Conservation (phyloP, 768 basidiomycete species). For the Boletus tomentosulus region DNA sequence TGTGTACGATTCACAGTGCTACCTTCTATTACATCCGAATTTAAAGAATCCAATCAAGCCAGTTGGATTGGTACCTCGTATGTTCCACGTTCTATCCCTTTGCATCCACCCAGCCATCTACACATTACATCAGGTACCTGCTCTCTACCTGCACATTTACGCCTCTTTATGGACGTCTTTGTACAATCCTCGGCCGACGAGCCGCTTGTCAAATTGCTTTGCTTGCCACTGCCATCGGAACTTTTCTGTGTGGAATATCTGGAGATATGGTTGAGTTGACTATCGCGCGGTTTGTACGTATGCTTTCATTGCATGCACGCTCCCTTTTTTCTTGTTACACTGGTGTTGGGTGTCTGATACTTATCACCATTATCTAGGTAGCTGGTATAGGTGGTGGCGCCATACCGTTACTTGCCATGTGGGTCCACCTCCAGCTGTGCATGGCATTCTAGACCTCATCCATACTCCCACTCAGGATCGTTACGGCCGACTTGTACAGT, state of each 20-base stretch:
- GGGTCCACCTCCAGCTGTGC: background rate
- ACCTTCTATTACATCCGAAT: constrained; percentile 20
- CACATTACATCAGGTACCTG: constrained; percentile 39
- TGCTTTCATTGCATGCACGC: background rate
- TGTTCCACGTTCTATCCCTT: background rate
- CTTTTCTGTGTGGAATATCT: constrained; percentile 63
- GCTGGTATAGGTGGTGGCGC: constrained; percentile 23
- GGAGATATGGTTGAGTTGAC: constrained; percentile 68
- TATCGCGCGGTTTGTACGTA: constrained; percentile 61
- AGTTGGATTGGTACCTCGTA: constrained; percentile 27
- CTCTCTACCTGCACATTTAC: constrained; percentile 79
- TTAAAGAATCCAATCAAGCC: constrained; percentile 24
- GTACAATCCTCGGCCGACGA: constrained; percentile 65
- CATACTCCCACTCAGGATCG: constrained; percentile 12
- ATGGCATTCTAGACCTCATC: background rate
- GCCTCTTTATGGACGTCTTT: constrained; percentile 73
- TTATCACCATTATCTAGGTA: constrained; percentile 4
- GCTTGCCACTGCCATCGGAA: constrained; percentile 54
- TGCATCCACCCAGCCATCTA: background rate
- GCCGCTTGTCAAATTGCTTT: constrained; percentile 65
- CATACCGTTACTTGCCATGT: constrained; percentile 20
- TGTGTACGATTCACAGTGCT: background rate
- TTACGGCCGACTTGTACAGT: constrained; percentile 21
- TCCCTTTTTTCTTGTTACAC: too few relatives aligned
- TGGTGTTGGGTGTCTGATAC: background rate